These are phyloP conservation scores for Megacollybia marginata DNA, from an alignment of 768 basidiomycete species.

Conservation along the genomic window DNA sequence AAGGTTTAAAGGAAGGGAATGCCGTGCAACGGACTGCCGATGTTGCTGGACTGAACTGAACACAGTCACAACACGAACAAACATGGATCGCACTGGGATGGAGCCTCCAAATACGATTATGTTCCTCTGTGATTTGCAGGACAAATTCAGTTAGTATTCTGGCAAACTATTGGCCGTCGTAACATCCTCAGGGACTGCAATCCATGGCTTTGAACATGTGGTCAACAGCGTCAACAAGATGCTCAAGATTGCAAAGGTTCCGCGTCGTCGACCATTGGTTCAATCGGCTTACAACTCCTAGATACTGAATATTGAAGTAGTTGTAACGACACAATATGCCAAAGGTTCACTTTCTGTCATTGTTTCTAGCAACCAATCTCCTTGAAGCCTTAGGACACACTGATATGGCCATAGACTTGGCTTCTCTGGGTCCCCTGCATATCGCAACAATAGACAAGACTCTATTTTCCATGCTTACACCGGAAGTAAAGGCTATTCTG, in stretches of 20 bases:
- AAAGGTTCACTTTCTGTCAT: slow-evolving; percentile 39
- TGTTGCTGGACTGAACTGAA: not conserved
- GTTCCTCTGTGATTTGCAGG: slow-evolving; percentile 82
- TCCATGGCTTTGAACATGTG: slow-evolving; percentile 68
- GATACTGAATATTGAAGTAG: slow-evolving; percentile 50
- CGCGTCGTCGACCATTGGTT: not conserved
- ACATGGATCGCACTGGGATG: not conserved
- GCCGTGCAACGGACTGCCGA: not conserved
- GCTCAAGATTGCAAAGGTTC: slow-evolving; percentile 68
- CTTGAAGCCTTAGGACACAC: slow-evolving; percentile 62
- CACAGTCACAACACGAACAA: not conserved
- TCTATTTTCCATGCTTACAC: slow-evolving; percentile 79
- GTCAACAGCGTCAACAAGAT: slow-evolving; percentile 68
- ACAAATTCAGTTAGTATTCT: slow-evolving; percentile 52
- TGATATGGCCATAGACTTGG: slow-evolving; percentile 50
- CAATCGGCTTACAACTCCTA: slow-evolving; percentile 30
- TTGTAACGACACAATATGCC: slow-evolving; percentile 83
- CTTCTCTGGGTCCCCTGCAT: slow-evolving; percentile 46
- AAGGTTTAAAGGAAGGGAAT: slow-evolving; percentile 29
- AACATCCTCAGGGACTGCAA: slow-evolving; percentile 34
- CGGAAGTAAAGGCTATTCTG: slow-evolving; percentile 53
- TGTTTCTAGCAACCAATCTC: not conserved
- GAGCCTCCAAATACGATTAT: slow-evolving; percentile 38
- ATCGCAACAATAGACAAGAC: slow-evolving; percentile 68
- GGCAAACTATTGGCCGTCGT: not conserved